Evolutionary conservation across 1,139 yeast species (phyloP).

Genomic region (Pneumocystis carinii): DNA sequence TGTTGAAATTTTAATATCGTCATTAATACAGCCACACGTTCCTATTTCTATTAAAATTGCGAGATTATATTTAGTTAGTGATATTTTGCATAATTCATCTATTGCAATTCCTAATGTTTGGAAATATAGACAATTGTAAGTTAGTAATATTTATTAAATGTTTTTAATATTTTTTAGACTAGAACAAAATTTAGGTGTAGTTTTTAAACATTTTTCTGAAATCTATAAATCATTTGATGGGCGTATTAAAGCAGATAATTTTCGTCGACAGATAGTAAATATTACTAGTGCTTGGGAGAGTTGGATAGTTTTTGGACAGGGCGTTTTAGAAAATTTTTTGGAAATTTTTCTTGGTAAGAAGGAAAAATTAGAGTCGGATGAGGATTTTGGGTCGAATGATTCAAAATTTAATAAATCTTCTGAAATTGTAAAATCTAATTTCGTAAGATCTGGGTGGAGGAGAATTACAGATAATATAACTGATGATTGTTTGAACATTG

Average conservation of each 20-base stretch:
- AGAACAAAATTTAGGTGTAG: constrained; percentile 9
- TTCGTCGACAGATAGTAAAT: constrained; percentile 12
- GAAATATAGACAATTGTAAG: constrained; percentile 13
- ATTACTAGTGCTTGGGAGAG: constrained; percentile 14
- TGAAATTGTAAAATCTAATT: neutral
- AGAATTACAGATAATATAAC: neutral
- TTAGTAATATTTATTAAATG: neutral
- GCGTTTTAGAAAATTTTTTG: neutral
- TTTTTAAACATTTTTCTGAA: constrained; percentile 10
- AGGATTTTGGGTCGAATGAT: neutral
- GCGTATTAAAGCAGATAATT: constrained; percentile 15
- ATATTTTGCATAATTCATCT: constrained; percentile 19
- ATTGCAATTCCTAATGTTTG: constrained; percentile 16
- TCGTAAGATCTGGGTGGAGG: neutral
- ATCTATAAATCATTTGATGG: constrained; percentile 14
- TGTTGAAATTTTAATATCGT: constrained; percentile 16
- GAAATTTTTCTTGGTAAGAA: constrained; percentile 1
- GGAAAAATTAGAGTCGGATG: neutral
- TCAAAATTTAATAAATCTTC: constrained; percentile 4
- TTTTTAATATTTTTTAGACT: constrained; percentile 3
- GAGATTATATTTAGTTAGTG: constrained; percentile 20
- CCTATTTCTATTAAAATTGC: constrained; percentile 16
- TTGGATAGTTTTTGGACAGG: constrained; percentile 9
- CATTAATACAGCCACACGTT: constrained; percentile 14
- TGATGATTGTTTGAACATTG: neutral